Evolutionary conservation across 2,329 filamentous ascomycete genomes (phyloP), one percentile per base, ranked within the genome.

Genomic region (Penicillium sp.): DNA sequence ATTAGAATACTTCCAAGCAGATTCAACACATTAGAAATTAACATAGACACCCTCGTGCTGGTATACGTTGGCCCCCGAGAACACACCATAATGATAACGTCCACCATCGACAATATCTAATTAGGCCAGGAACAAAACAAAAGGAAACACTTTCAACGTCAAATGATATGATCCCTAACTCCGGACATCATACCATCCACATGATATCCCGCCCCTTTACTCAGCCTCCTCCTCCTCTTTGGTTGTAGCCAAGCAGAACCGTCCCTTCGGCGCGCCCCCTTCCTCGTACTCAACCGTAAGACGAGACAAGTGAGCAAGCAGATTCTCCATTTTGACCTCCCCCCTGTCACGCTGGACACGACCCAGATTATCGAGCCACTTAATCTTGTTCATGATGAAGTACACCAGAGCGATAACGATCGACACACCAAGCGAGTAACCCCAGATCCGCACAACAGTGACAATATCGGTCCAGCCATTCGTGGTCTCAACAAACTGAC

Each of bases 401-500:
- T 81, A 81, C 49, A 81, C 73, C 52, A 81, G 73, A 32, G 79
- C 79, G 58, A 81, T 79, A 50, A 81, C 77, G 49, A 81, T 79
- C 42, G 77, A 78, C 48, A 80, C 78, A 43, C 76, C 78, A 35
- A 81, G 74, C 2, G 79, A 80, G 66, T 76, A 81, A 38, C 75
- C 69, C 79, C 79, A 81, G 59, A 81, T 74, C 8, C 79, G 76
- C 16, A 81, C 78, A 8, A 80, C 77, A 13, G 79, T 81, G 53
- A 81, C 75, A 53, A 87, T 81, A 69, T 85, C 83, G 42, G 80
- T 82, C 75, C 81, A 82, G 58, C 84, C 83, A 60, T 83, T 81
- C 10, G 59, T 65, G 34, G 78, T 73, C 50, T 74, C 72, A 4
- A 66, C 63, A 31, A 66, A 74, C 10, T 56, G 34, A 44, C 61